Percentiles rank a stretch among this genome's conserved stretches.
Evolutionary conservation across 805 yeast genomes (phyloP).

Genomic region (Brettanomyces nanus): DNA sequence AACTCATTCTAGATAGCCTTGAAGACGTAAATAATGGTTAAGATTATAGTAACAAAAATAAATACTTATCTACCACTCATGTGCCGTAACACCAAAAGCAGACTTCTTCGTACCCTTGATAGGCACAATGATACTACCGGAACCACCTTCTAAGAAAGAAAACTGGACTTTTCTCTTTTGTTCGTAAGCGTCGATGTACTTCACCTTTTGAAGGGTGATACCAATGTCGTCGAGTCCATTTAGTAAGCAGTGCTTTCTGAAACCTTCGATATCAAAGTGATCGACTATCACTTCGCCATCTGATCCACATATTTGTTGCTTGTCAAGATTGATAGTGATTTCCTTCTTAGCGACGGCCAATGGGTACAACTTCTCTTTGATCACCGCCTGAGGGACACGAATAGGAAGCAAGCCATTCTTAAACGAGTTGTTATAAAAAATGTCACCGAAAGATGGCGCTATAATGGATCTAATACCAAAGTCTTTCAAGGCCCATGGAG

Average conservation of each 20-base stretch:
- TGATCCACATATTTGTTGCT: slow-evolving; percentile 66
- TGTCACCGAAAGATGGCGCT: slow-evolving; percentile 98
- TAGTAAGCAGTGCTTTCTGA: slow-evolving; percentile 90
- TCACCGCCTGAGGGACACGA: slow-evolving; percentile 74
- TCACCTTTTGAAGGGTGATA: slow-evolving; percentile 84
- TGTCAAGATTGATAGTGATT: slow-evolving; percentile 76
- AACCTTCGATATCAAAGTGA: slow-evolving; percentile 78
- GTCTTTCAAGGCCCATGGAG: slow-evolving; percentile 98
- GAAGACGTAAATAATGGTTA: no score
- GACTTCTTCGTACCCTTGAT: slow-evolving; percentile 61
- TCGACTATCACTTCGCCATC: slow-evolving; percentile 70
- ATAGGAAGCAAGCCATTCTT: slow-evolving; percentile 94
- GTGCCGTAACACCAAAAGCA: slow-evolving; percentile 56
- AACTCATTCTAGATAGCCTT: no score
- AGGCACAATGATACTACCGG: slow-evolving; percentile 50
- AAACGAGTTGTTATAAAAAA: slow-evolving; percentile 94
- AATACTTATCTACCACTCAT: slow-evolving; percentile 56
- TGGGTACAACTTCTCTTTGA: slow-evolving; percentile 66
- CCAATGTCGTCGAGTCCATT: slow-evolving; percentile 98
- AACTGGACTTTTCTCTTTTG: slow-evolving; percentile 65
- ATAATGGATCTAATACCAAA: slow-evolving; percentile 93
- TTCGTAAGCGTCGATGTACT: slow-evolving; percentile 67
- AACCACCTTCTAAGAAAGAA: slow-evolving; percentile 90
- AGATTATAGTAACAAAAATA: no score
- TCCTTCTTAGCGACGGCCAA: slow-evolving; percentile 65